A percentile compares a stretch with the other conserved stretches of the same genome.
Evolutionary conservation across 2,329 filamentous ascomycete species (phyloP).

Genomic region (Ascochyta rabiei): DNA sequence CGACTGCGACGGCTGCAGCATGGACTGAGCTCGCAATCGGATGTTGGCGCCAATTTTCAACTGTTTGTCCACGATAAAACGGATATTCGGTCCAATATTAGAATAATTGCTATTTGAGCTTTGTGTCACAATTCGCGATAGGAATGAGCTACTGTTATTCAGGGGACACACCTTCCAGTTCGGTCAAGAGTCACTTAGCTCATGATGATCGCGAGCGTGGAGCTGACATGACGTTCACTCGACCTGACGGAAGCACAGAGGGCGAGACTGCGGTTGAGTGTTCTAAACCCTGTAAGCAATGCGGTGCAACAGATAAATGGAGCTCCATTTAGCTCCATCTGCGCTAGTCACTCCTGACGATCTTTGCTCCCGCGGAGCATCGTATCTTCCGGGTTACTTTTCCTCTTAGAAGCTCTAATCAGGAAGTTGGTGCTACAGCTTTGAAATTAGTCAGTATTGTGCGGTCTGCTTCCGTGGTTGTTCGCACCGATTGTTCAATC

Average conservation of each 20-base stretch:
- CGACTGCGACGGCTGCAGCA: too few species aligned
- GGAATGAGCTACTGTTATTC: neutral
- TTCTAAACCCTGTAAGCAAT: slow-evolving; percentile 11
- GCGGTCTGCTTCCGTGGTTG: neutral
- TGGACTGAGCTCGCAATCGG: neutral
- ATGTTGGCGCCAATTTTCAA: neutral
- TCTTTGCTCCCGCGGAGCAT: slow-evolving; percentile 9
- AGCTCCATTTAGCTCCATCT: neutral
- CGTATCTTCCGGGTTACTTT: slow-evolving; percentile 5
- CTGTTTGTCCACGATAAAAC: neutral
- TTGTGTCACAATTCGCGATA: neutral
- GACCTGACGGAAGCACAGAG: neutral
- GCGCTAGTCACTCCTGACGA: slow-evolving; percentile 13
- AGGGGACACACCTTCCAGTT: neutral
- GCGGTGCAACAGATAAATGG: slow-evolving; percentile 15
- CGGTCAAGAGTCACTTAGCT: neutral
- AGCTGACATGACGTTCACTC: slow-evolving; percentile 13
- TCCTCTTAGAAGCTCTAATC: slow-evolving; percentile 11
- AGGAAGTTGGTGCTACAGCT: slow-evolving; percentile 7
- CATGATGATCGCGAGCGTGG: neutral
- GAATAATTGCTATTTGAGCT: neutral
- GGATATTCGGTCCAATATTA: neutral
- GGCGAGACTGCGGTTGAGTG: slow-evolving; percentile 16
- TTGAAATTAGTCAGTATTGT: neutral
- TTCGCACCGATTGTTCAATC: slow-evolving; percentile 1